These are phyloP conservation scores for Simmondsia chinensis DNA, from an alignment of 148 eudicot genomes.

Conservation along the genomic window DNA sequence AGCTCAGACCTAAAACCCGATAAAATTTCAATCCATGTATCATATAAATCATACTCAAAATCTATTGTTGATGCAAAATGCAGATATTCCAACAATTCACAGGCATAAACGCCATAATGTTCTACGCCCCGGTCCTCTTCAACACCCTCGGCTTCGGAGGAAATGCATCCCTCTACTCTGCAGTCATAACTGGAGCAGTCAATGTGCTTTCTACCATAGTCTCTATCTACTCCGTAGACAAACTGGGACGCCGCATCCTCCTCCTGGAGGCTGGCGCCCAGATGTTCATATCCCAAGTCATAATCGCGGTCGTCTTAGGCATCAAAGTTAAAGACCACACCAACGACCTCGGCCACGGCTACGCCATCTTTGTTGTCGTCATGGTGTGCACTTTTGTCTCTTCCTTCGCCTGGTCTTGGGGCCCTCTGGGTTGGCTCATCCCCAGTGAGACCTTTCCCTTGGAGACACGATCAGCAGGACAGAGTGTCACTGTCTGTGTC, in stretches of 20 bases:
- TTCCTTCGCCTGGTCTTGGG: constrained; percentile 94
- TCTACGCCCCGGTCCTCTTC: constrained; percentile 91
- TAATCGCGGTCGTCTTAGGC: constrained; percentile 61
- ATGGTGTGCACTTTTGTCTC: constrained; percentile 75
- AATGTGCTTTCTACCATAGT: constrained; percentile 75
- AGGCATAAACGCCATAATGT: constrained; percentile 95
- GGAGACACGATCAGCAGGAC: constrained; percentile 92
- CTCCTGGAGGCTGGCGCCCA: constrained; percentile 82
- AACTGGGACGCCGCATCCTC: constrained; percentile 62
- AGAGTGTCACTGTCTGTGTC: constrained; percentile 74
- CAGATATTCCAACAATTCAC: constrained; percentile 94
- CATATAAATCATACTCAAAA: no score
- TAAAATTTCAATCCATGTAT: no score
- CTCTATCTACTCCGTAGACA: constrained; percentile 83
- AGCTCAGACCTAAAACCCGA: no score
- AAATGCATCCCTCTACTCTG: constrained; percentile 76
- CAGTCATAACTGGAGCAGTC: constrained; percentile 79
- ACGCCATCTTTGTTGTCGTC: constrained; percentile 58
- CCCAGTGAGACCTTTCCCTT: constrained; percentile 91
- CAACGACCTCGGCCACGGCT: constrained; percentile 28
- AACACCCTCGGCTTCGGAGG: constrained; percentile 67
- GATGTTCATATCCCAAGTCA: constrained; percentile 70
- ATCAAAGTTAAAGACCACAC: constrained; percentile 52
- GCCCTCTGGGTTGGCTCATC: constrained; percentile 91
- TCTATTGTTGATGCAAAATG: no score